These are phyloP conservation scores for Colletotrichum chlorophyti DNA, from an alignment of 2,329 filamentous ascomycete species.

Conservation along the genomic window DNA sequence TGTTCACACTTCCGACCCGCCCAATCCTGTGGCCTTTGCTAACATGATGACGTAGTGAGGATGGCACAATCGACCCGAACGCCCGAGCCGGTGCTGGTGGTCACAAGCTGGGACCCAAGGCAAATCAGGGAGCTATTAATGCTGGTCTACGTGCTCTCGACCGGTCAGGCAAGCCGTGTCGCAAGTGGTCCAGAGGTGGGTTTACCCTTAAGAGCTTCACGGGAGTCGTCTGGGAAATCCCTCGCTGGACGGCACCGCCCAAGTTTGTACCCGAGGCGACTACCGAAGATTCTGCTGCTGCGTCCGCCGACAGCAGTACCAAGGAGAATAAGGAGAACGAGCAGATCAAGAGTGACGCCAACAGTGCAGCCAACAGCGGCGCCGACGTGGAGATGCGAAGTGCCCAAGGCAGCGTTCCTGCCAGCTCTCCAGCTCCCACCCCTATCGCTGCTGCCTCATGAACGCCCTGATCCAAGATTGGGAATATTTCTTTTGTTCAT, in stretches of 20 bases:
- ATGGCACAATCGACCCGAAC: slow-evolving; percentile 67
- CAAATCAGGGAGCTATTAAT: slow-evolving; percentile 97
- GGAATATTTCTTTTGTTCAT: neutral
- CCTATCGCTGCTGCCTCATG: slow-evolving; percentile 53
- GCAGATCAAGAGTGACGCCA: slow-evolving; percentile 55
- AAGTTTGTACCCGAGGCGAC: slow-evolving; percentile 56
- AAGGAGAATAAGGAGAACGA: slow-evolving; percentile 72
- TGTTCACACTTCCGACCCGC: slow-evolving; percentile 47
- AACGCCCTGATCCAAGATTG: neutral
- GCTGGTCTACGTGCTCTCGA: slow-evolving; percentile 93
- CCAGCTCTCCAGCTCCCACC: slow-evolving; percentile 58
- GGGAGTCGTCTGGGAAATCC: slow-evolving; percentile 80
- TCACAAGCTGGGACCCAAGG: slow-evolving; percentile 93
- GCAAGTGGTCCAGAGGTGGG: slow-evolving; percentile 85
- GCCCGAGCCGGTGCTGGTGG: slow-evolving; percentile 53
- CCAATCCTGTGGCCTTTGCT: slow-evolving; percentile 8
- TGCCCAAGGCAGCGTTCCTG: slow-evolving; percentile 54
- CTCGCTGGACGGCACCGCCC: slow-evolving; percentile 81
- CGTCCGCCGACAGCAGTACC: slow-evolving; percentile 60
- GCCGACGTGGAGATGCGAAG: slow-evolving; percentile 61
- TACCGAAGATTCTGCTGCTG: slow-evolving; percentile 52
- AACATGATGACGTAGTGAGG: slow-evolving; percentile 55
- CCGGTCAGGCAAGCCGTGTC: slow-evolving; percentile 88
- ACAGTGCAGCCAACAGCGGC: slow-evolving; percentile 43
- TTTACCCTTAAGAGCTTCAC: slow-evolving; percentile 93